Evolutionary conservation across 1,139 yeast genomes (phyloP).

Genomic region (Pichia norvegensis): DNA sequence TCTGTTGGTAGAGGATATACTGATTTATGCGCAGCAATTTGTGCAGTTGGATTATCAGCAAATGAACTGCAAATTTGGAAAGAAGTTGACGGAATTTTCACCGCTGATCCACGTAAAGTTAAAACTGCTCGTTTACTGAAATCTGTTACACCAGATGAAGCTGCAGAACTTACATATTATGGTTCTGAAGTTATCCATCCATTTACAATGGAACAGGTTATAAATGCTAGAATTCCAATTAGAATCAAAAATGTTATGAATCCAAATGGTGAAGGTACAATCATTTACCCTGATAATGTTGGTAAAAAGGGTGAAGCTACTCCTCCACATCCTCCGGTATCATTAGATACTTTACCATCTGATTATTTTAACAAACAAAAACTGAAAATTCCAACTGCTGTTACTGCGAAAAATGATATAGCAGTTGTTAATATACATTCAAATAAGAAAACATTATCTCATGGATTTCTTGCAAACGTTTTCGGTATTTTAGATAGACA

Average conservation of each 20-base stretch:
- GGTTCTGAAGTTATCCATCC: constrained; percentile 98
- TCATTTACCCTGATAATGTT: constrained; percentile 84
- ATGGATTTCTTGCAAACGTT: constrained; percentile 88
- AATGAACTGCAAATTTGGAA: constrained; percentile 97
- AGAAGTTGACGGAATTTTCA: constrained; percentile 96
- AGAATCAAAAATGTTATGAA: constrained; percentile 93
- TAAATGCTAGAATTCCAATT: constrained; percentile 90
- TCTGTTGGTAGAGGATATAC: constrained; percentile 97
- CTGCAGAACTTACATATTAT: constrained; percentile 93
- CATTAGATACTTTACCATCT: constrained; percentile 47
- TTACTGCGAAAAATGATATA: constrained; percentile 88
- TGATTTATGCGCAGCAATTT: constrained; percentile 91
- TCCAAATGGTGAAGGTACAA: constrained; percentile 84
- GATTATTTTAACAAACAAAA: constrained; percentile 43
- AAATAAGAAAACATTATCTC: constrained; percentile 84
- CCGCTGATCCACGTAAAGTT: constrained; percentile 96
- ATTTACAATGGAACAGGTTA: constrained; percentile 98
- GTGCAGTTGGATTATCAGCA: constrained; percentile 87
- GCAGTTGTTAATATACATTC: constrained; percentile 91
- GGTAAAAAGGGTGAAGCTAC: constrained; percentile 81
- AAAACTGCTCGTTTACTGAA: constrained; percentile 78
- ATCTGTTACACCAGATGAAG: constrained; percentile 96
- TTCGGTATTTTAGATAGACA: constrained; percentile 80
- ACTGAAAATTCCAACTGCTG: constrained; percentile 83
- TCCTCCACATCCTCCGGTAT: constrained; percentile 92